A percentile compares a stretch with the other conserved stretches of the same genome.
phyloP scores from a whole-genome alignment of 1,284 basidiomycete species.

The Trametes polyzona region DNA sequence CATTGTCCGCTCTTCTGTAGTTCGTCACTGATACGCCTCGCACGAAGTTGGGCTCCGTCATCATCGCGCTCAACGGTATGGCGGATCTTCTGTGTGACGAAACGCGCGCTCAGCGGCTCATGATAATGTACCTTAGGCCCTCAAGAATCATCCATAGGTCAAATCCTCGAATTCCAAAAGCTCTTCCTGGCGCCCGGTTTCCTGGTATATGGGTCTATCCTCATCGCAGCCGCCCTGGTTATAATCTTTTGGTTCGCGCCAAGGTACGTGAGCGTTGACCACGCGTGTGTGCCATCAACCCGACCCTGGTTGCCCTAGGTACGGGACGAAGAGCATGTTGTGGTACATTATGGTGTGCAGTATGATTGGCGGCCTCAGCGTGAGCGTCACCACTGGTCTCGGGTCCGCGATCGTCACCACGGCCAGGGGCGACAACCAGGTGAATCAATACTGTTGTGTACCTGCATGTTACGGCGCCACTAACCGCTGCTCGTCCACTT shows the following conservation, averaged over 20 bases:
- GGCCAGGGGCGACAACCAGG: constrained; percentile 87
- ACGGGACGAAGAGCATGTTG: constrained; percentile 93
- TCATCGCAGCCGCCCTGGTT: constrained; percentile 64
- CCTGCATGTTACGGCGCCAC: background rate
- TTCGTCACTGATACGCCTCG: background rate
- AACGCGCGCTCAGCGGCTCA: constrained; percentile 4
- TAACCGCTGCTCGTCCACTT: constrained; percentile 1
- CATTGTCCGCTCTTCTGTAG: background rate
- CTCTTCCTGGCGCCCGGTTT: constrained; percentile 91
- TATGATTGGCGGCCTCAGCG: constrained; percentile 95
- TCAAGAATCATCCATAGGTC: constrained; percentile 76
- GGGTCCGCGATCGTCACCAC: constrained; percentile 90
- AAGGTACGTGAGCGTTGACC: constrained; percentile 45
- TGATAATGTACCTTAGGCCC: constrained; percentile 57
- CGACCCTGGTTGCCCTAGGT: constrained; percentile 46
- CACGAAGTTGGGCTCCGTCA: constrained; percentile 80
- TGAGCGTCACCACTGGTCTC: constrained; percentile 94
- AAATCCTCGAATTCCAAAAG: constrained; percentile 80
- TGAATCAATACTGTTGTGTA: constrained; percentile 24
- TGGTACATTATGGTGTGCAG: constrained; percentile 96
- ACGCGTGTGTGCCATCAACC: background rate
- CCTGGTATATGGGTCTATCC: constrained; percentile 72
- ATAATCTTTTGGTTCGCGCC: constrained; percentile 86
- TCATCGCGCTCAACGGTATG: constrained; percentile 79
- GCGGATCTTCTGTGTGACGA: background rate